A percentile compares a stretch with the other conserved stretches of the same genome.
phyloP scores from a whole-genome alignment of 2,329 filamentous ascomycete species.

The Botrytis deweyae region DNA sequence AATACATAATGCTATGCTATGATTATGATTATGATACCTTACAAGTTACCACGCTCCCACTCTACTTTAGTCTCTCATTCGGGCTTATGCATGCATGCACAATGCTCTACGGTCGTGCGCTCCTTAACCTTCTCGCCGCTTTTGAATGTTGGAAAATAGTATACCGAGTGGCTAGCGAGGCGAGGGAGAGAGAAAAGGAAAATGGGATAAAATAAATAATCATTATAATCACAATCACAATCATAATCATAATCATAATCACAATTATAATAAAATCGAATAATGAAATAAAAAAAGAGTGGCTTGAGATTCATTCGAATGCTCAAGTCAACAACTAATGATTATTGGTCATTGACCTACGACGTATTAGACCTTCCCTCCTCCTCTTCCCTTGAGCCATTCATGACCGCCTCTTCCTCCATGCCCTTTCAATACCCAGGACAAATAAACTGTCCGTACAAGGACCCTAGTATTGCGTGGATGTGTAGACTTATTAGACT shows the following conservation, averaged over 20 bases:
- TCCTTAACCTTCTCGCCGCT: conserved; percentile 12
- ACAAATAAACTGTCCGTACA: neutral
- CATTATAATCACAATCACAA: neutral
- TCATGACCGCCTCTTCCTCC: conserved; percentile 14
- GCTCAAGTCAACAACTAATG: conserved; percentile 4
- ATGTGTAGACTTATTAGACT: neutral
- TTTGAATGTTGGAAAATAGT: neutral
- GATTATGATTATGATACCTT: conserved; percentile 18
- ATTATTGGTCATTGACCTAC: neutral
- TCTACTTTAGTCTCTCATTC: conserved; percentile 18
- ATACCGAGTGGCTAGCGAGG: neutral
- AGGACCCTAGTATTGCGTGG: conserved; percentile 12
- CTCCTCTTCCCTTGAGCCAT: neutral
- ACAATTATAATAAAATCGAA: neutral
- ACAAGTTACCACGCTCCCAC: conserved; percentile 4
- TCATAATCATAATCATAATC: neutral
- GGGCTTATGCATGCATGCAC: conserved; percentile 35
- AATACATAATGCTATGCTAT: neutral
- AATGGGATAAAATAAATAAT: conserved; percentile 8
- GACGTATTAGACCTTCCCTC: neutral
- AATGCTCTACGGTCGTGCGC: conserved; percentile 20
- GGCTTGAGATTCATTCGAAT: neutral
- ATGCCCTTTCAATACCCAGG: neutral
- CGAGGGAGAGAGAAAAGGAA: neutral
- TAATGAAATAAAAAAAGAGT: neutral